Conservation (phyloP, 768 basidiomycete genomes). For the Boletus pseudopeckii region DNA sequence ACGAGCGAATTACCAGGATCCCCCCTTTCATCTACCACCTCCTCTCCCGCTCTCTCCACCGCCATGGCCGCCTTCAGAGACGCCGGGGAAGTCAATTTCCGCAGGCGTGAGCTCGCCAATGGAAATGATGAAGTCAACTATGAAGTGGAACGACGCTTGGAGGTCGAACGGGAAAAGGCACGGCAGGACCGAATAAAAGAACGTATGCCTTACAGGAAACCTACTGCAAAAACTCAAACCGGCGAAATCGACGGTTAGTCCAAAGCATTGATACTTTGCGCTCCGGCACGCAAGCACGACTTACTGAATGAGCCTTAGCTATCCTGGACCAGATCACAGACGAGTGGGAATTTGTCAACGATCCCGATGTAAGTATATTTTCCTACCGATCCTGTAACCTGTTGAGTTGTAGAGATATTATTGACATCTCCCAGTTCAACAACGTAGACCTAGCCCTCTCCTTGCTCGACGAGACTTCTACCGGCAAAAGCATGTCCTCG, state of each 20-base stretch:
- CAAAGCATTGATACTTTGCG: background rate
- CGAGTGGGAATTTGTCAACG: slow-evolving; percentile 86
- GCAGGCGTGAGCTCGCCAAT: slow-evolving; percentile 51
- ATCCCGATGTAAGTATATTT: slow-evolving; percentile 61
- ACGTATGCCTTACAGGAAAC: slow-evolving; percentile 55
- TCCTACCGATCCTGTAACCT: background rate
- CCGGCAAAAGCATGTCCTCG: slow-evolving; percentile 71
- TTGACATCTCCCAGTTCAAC: slow-evolving; percentile 63
- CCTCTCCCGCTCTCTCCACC: slow-evolving; percentile 46
- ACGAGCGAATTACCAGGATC: slow-evolving; percentile 15
- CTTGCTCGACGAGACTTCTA: slow-evolving; percentile 72
- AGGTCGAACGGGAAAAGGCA: slow-evolving; percentile 59
- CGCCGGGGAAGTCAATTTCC: slow-evolving; percentile 44
- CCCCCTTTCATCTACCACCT: slow-evolving; percentile 33
- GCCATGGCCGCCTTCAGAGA: slow-evolving; percentile 71
- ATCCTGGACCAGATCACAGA: slow-evolving; percentile 82
- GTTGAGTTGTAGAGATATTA: slow-evolving; percentile 3
- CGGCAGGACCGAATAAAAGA: slow-evolving; percentile 69
- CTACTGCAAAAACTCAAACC: slow-evolving; percentile 52
- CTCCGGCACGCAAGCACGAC: background rate
- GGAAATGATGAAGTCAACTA: slow-evolving; percentile 54
- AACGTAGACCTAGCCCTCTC: slow-evolving; percentile 90
- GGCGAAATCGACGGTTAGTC: slow-evolving; percentile 86
- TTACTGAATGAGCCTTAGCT: slow-evolving; percentile 41
- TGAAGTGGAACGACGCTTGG: slow-evolving; percentile 55